Evolutionary conservation across 257 asterid species (phyloP).

Genomic region (Forsythia viridissima): DNA sequence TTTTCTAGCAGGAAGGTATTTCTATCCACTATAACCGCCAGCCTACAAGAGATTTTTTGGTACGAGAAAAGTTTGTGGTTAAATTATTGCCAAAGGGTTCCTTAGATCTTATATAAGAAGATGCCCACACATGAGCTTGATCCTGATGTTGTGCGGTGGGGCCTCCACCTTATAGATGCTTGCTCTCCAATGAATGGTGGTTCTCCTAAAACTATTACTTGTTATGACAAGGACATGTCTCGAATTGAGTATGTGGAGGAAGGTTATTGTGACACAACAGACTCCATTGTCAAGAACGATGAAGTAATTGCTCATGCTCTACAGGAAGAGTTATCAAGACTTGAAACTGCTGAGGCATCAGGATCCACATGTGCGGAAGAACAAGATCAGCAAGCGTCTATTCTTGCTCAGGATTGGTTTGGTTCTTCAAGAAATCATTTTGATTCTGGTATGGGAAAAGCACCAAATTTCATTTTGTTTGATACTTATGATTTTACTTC

Average conservation of each 20-base stretch:
- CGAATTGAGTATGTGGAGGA: conserved; percentile 47
- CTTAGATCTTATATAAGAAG: conserved; percentile 15
- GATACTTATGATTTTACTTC: background rate
- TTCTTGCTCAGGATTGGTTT: conserved; percentile 79
- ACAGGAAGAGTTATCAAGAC: conserved; percentile 74
- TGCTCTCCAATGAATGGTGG: conserved; percentile 51
- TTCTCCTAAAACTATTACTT: conserved; percentile 60
- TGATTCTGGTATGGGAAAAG: conserved; percentile 35
- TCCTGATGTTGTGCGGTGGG: conserved; percentile 88
- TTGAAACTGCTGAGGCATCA: conserved; percentile 45
- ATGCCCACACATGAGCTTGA: conserved; percentile 58
- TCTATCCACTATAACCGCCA: background rate
- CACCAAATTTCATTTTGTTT: background rate
- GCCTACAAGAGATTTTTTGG: background rate
- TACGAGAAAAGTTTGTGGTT: conserved; percentile 4
- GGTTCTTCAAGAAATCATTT: conserved; percentile 47
- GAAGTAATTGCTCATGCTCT: conserved; percentile 73
- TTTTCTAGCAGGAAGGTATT: background rate
- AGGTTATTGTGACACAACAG: conserved; percentile 46
- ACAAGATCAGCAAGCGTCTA: conserved; percentile 48
- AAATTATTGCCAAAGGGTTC: conserved; percentile 9
- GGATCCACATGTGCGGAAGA: conserved; percentile 39
- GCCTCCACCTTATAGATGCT: conserved; percentile 67
- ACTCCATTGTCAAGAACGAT: conserved; percentile 57
- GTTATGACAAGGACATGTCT: conserved; percentile 53